Evolutionary conservation across 331 rosid species (phyloP).

Genomic region (Acacia pycnantha): DNA sequence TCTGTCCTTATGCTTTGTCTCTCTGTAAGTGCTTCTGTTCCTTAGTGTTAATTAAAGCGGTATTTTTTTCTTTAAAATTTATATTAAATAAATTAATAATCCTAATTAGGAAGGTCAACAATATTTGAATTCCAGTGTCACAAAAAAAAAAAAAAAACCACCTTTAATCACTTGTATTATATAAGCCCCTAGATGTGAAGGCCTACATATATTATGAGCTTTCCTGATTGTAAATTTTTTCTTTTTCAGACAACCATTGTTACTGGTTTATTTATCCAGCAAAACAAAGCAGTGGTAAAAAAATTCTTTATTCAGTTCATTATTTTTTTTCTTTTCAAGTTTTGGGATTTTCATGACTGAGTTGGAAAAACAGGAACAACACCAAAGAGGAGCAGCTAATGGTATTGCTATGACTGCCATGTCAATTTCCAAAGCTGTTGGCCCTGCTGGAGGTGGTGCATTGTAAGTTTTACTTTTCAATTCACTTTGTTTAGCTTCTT

Average conservation of each 20-base stretch:
- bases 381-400: neutral
- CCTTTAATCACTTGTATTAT: neutral
- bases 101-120: neutral
- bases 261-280: conserved; percentile 67
- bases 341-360: conserved; percentile 6
- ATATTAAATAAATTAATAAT: no score
- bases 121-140: neutral
- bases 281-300: conserved; percentile 81
- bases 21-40: neutral
- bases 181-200: neutral
- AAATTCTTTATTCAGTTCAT: neutral
- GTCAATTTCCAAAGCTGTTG: neutral
- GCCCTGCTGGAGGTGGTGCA: conserved; percentile 62
- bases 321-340: neutral
- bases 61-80: no score
- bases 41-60: neutral
- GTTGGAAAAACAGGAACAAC: conserved; percentile 59
- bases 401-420: neutral
- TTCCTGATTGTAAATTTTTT: conserved; percentile 5
- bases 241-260: conserved; percentile 47
- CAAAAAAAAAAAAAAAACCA: neutral
- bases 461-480: conserved; percentile 45
- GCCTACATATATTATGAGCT: neutral
- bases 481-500: neutral
- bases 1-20: neutral